These are phyloP conservation scores for Cutaneotrichosporon dermatis DNA, from an alignment of 1,284 basidiomycete genomes.

Conservation along the genomic window DNA sequence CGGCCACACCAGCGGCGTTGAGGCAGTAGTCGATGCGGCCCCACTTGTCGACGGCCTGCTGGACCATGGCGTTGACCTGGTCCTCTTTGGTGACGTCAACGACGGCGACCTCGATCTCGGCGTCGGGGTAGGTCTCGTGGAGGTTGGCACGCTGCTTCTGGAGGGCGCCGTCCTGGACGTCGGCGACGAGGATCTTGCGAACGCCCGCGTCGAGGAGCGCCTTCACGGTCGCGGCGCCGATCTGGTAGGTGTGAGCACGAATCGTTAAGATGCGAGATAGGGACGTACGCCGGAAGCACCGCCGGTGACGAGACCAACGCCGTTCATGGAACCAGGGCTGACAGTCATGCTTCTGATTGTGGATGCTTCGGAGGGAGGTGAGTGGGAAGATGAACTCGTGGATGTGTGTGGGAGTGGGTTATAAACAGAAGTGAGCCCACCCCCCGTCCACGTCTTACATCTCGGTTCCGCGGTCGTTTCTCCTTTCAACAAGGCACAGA, in stretches of 20 bases:
- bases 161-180: conserved; percentile 8
- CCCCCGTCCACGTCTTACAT: too few relatives aligned
- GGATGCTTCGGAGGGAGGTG: too few relatives aligned
- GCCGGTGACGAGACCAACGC: conserved; percentile 25
- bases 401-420: too few relatives aligned
- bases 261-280: background rate
- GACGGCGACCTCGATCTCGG: conserved; percentile 4
- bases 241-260: conserved; percentile 2
- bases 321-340: conserved; percentile 1
- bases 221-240: conserved; percentile 12
- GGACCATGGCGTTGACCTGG: conserved; percentile 13
- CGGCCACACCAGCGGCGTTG: conserved; percentile 31
- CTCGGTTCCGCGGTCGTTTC: too few relatives aligned
- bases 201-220: conserved; percentile 10
- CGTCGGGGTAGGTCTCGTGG: background rate
- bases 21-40: conserved; percentile 37
- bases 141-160: conserved; percentile 7
- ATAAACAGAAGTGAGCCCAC: too few relatives aligned
- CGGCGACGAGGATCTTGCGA: conserved; percentile 9
- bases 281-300: conserved; percentile 20
- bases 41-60: conserved; percentile 13
- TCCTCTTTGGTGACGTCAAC: conserved; percentile 17
- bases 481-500: too few relatives aligned
- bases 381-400: too few relatives aligned
- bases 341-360: background rate